A percentile compares a stretch with the other conserved stretches of the same genome.
phyloP scores from a whole-genome alignment of 2,329 filamentous ascomycete species.

The Fusarium foetens region DNA sequence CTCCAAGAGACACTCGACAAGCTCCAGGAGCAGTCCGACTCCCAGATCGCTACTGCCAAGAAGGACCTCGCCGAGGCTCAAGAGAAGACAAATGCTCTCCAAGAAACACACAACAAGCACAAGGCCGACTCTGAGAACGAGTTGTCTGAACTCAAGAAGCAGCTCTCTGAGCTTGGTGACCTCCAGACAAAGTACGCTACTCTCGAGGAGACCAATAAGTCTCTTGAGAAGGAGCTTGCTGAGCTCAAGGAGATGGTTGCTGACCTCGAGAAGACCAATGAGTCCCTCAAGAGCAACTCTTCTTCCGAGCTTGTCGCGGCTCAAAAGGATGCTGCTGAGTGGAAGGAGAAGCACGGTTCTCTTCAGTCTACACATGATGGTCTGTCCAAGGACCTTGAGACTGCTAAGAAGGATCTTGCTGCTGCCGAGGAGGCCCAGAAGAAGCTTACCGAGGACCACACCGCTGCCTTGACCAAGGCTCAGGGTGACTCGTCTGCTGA shows the following conservation, averaged over 20 bases:
- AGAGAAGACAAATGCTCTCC: slow-evolving; percentile 40
- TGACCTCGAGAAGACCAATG: slow-evolving; percentile 41
- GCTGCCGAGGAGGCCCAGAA: slow-evolving; percentile 41
- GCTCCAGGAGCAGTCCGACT: slow-evolving; percentile 42
- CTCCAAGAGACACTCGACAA: slow-evolving; percentile 44
- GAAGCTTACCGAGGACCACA: slow-evolving; percentile 41
- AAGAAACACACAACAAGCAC: slow-evolving; percentile 45
- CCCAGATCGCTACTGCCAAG: slow-evolving; percentile 41
- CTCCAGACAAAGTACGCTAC: slow-evolving; percentile 47
- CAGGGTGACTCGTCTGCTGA: slow-evolving; percentile 42
- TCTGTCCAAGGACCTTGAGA: slow-evolving; percentile 44
- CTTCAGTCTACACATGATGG: slow-evolving; percentile 39
- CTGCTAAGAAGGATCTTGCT: slow-evolving; percentile 47
- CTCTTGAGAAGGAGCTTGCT: slow-evolving; percentile 37
- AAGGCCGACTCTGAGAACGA: slow-evolving; percentile 45
- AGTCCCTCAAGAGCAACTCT: slow-evolving; percentile 46
- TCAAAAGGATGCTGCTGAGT: slow-evolving; percentile 45
- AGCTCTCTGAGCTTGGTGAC: slow-evolving; percentile 47
- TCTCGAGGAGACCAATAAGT: slow-evolving; percentile 45
- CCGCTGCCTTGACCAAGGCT: slow-evolving; percentile 34
- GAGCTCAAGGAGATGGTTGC: slow-evolving; percentile 47
- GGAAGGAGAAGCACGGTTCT: slow-evolving; percentile 43
- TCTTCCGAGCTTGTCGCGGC: slow-evolving; percentile 47
- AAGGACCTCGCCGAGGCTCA: slow-evolving; percentile 41
- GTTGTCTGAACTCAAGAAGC: slow-evolving; percentile 44